These are phyloP conservation scores for Lactarius sanguifluus DNA, from an alignment of 768 basidiomycete species.

Conservation along the genomic window DNA sequence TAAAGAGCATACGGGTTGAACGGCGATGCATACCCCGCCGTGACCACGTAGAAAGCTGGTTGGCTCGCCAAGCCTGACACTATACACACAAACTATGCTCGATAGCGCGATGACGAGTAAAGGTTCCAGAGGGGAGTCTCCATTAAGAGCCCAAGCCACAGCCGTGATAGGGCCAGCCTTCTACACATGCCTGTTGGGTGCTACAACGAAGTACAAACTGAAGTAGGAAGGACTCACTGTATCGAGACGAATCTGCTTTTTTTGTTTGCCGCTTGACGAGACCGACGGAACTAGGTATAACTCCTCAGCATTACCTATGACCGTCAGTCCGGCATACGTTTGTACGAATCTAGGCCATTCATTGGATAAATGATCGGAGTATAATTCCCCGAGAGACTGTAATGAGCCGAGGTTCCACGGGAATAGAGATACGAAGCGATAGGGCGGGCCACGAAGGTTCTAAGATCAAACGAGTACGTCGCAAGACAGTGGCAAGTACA, in stretches of 20 bases:
- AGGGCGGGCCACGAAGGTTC: constrained; percentile 47
- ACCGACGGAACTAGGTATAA: constrained; percentile 19
- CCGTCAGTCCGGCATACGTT: constrained; percentile 12
- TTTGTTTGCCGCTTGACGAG: constrained; percentile 13
- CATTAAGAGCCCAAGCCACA: constrained; percentile 61
- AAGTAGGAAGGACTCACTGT: constrained; percentile 10
- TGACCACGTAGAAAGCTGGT: constrained; percentile 49
- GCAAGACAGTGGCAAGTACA: constrained; percentile 20
- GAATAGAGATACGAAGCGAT: constrained; percentile 32
- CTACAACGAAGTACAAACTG: background rate
- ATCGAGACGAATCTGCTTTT: constrained; percentile 19
- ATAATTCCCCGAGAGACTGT: constrained; percentile 7
- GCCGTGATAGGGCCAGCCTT: constrained; percentile 33
- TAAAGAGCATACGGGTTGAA: background rate
- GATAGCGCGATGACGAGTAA: constrained; percentile 56
- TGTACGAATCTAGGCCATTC: constrained; percentile 14
- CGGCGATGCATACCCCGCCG: constrained; percentile 24
- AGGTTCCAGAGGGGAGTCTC: constrained; percentile 49
- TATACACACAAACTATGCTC: constrained; percentile 57
- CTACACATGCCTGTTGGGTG: constrained; percentile 11
- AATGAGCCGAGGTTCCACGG: constrained; percentile 23
- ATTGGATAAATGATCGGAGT: constrained; percentile 9
- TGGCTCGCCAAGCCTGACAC: constrained; percentile 43
- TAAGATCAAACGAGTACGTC: constrained; percentile 40
- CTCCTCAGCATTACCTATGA: constrained; percentile 21